Percentiles rank a stretch among this genome's conserved stretches.
These are phyloP conservation scores for Podospora bellae-mahoneyi DNA, from an alignment of 495 filamentous ascomycete species.

Conservation along the genomic window DNA sequence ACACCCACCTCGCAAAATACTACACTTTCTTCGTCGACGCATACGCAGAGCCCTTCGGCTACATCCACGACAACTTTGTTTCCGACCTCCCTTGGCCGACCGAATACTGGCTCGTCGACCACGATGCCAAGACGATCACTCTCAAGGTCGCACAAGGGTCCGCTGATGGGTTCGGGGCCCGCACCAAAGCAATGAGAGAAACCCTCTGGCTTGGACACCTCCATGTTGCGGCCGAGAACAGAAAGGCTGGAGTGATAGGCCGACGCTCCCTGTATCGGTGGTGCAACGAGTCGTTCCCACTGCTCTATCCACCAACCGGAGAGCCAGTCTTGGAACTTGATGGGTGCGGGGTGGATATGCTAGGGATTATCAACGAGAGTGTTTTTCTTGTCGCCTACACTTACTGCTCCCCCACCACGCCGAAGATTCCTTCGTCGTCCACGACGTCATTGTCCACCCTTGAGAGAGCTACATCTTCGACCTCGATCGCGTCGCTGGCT, in stretches of 20 bases:
- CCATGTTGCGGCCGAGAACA: background rate
- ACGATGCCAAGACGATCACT: background rate
- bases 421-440: background rate
- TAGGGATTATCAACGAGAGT: slow-evolving; percentile 3
- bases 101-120: background rate
- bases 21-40: slow-evolving; percentile 1
- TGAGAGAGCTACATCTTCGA: background rate
- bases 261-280: background rate
- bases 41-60: slow-evolving; percentile 1
- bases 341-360: slow-evolving; percentile 7
- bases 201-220: background rate
- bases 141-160: background rate
- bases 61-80: background rate
- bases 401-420: background rate
- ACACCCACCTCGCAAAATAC: background rate
- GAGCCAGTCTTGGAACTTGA: slow-evolving; percentile 4
- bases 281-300: slow-evolving; percentile 3
- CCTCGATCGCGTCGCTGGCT: background rate
- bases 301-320: slow-evolving; percentile 1
- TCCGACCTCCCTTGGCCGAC: background rate
- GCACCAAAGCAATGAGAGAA: background rate
- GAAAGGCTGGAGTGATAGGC: background rate
- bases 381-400: background rate
- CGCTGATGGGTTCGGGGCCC: background rate
- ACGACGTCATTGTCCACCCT: background rate